Base-by-base conservation (phyloP, 352 stramenopile species). In the Thalassiosira allenii region DNA sequence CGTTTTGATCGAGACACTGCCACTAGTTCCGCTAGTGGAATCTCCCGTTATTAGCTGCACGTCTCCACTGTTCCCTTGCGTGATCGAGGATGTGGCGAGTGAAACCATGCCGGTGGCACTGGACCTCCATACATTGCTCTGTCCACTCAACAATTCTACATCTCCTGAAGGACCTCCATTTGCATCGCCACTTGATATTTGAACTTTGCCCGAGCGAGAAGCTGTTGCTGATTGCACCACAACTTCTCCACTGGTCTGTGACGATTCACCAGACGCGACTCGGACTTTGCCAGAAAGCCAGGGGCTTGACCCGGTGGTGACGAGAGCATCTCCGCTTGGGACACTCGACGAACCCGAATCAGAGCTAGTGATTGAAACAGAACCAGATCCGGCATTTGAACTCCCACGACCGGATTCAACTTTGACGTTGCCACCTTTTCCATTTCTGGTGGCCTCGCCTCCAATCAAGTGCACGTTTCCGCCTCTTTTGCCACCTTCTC, bases 51-150 rank as follows among this genome's bases (percentile, higher is more conserved):
- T 47, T 2, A 87, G 3, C 32, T 53, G 23, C 43, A 87, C 75
- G 30, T 73, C 52, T 8, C 79, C 79, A 59, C 57, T 71, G 44
- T 33, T 72, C 12, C 51, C 37, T 6, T 47, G 22, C 23, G 4
- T 32, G 0, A 41, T 27, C 17, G 59, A 65, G 47, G 65, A 72
- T 69, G 83, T 86, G 37, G 65, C 57, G 27, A 91, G 61, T 27
- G 20, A 52, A 40, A 91, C 72, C 34, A 51, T 56, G 1, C 75
- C 66, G 11, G 41, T 32, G 23, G 34, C 0, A 9, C 8, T 12
- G 14, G 27, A 22, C 69, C 25, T 69, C n/a, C 25, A 52, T 27
- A 6, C 25, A 0, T 29, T 17, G 0, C 20, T 11, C 41, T 70
- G 32, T 25, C 66, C 49, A 52, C 62, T 70, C 23, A 47, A 34